A percentile compares a stretch with the other conserved stretches of the same genome.
phyloP scores from a whole-genome alignment of 345 rosid species.

The Eutrema yunnanense region DNA sequence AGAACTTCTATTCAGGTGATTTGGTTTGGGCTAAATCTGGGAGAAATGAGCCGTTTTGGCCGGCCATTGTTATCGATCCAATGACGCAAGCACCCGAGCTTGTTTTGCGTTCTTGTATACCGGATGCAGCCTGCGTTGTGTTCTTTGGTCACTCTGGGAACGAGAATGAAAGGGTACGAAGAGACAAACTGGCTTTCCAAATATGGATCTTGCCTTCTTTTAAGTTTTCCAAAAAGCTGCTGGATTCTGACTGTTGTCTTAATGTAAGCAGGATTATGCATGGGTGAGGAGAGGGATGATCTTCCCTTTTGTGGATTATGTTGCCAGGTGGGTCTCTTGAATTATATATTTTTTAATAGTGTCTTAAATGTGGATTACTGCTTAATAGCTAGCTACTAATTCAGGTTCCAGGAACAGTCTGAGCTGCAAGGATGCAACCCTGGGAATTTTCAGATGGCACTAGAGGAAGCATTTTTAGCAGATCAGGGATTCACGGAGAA shows the following conservation, averaged over 20 bases:
- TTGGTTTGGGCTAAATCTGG: slow-evolving; percentile 94
- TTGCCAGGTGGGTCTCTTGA: slow-evolving; percentile 48
- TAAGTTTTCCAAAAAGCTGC: background rate
- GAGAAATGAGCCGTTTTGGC: slow-evolving; percentile 72
- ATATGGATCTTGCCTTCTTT: background rate
- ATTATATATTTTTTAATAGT: no score
- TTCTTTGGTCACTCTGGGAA: slow-evolving; percentile 79
- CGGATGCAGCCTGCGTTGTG: slow-evolving; percentile 92
- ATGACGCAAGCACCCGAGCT: slow-evolving; percentile 90
- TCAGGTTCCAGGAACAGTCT: slow-evolving; percentile 79
- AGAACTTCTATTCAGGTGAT: slow-evolving; percentile 86
- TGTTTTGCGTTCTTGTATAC: slow-evolving; percentile 86
- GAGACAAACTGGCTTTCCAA: background rate
- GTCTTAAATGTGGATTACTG: slow-evolving; percentile 1
- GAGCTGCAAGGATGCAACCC: slow-evolving; percentile 54
- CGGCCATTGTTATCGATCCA: slow-evolving; percentile 94
- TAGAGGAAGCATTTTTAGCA: slow-evolving; percentile 90
- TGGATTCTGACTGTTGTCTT: slow-evolving; percentile 10
- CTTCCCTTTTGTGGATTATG: slow-evolving; percentile 77
- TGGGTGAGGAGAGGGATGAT: slow-evolving; percentile 85
- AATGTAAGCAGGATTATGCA: slow-evolving; percentile 65
- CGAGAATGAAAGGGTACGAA: slow-evolving; percentile 69
- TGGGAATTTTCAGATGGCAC: slow-evolving; percentile 59
- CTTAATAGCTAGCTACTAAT: slow-evolving; percentile 4
- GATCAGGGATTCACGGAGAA: slow-evolving; percentile 93